Evolutionary conservation across 306 rosid genomes (phyloP), one percentile per base, ranked within the genome.

Genomic region (Benincasa hispida): DNA sequence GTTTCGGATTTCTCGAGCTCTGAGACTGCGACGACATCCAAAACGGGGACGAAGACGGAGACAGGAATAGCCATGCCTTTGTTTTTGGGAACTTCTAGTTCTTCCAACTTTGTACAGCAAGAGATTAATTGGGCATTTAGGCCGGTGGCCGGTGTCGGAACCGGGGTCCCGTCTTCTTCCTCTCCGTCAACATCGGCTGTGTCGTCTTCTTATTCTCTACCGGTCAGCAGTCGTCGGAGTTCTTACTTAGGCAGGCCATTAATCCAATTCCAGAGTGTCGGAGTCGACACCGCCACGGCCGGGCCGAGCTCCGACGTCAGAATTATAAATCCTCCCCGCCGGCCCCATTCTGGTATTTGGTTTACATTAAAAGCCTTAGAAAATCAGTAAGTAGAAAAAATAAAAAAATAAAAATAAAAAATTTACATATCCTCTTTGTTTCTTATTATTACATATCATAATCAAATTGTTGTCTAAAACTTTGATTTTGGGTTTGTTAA

Each of bases 311-410:
- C 91, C 4, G 86, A 87, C 69, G 61, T 80, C 77, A 82, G 96
- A 73, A 92, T 92, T 10, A 91, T 90, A 57, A 88, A 88, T 81
- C 98, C 98, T 87, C 99, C 99, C 3, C 77, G 88, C 21, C 80
- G 98, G 77, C 96, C 96, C 59, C 93, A 88, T 78, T 95, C 98
- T 8, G 99, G 99, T 83, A 85, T 95, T 47, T 95, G 99, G 99
- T 95, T 95, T 34, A 89, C 81, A 87, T 89, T 95, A 8, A 96
- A 88, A 89, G 98, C 98, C n/a, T 89, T 92, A 15, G 96, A 81
- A 63, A 87, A 90, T 76, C 99, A 89, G 99, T 95, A 87, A 87
- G 96, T 78, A 75, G 51, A 37, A 28, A 37, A 66, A 66, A 61
- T 17, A 18, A 15, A 6, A 61, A 28, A 14, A 0, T 10, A n/a